These are phyloP conservation scores for Cordyceps fumosorosea DNA, from an alignment of 2,329 filamentous ascomycete species.

Conservation along the genomic window DNA sequence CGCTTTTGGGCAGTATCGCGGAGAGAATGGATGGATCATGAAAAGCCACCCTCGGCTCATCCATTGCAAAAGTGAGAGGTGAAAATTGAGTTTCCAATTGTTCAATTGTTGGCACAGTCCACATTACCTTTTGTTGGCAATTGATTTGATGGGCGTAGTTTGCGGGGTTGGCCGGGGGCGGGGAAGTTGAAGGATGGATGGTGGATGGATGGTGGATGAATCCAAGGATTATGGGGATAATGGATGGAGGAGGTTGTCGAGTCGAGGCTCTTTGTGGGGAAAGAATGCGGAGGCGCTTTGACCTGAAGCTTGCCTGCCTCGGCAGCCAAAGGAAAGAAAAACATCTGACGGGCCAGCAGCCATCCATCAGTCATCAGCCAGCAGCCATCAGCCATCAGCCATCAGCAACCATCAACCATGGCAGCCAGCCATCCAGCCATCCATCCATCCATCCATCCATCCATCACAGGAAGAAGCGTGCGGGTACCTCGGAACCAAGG, in stretches of 20 bases:
- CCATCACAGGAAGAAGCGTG: too few species aligned
- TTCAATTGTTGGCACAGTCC: not conserved
- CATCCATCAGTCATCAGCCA: too few species aligned
- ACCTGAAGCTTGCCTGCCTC: constrained; percentile 1
- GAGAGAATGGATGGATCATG: not conserved
- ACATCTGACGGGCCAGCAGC: constrained; percentile 2
- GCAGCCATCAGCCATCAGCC: too few species aligned
- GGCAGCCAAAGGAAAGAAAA: not conserved
- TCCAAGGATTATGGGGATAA: not conserved
- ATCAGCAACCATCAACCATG: too few species aligned
- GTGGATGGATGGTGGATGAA: too few species aligned
- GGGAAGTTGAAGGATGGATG: not conserved
- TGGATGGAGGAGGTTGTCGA: not conserved
- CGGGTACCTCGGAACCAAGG: too few species aligned
- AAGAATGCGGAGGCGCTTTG: constrained; percentile 5
- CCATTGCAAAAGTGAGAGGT: not conserved
- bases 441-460: too few species aligned
- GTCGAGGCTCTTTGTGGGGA: constrained; percentile 11
- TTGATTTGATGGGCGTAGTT: not conserved
- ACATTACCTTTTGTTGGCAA: not conserved
- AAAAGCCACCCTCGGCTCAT: not conserved
- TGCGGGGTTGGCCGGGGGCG: constrained; percentile 4
- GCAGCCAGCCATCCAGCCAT: too few species aligned
- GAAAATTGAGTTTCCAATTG: not conserved
- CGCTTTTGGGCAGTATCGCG: too few species aligned